These are phyloP conservation scores for Botrytis medusae DNA, from an alignment of 2,329 filamentous ascomycete species.

Conservation along the genomic window DNA sequence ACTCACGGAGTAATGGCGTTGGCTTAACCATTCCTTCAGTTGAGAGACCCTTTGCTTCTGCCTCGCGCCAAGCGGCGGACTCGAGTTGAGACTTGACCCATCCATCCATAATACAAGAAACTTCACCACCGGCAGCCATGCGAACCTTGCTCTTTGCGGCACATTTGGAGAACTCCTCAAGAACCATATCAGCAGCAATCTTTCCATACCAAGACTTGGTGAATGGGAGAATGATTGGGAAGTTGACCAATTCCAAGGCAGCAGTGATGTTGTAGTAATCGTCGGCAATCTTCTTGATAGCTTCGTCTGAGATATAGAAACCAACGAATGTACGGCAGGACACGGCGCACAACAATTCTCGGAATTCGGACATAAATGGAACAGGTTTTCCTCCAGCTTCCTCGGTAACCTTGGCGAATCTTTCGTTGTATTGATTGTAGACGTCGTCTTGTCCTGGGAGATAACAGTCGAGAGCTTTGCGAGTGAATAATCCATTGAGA, in stretches of 20 bases:
- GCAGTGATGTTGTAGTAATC: constrained; percentile 97
- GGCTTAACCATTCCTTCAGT: constrained; percentile 77
- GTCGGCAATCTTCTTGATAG: constrained; percentile 90
- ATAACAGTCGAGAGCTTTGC: constrained; percentile 81
- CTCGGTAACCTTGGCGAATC: constrained; percentile 74
- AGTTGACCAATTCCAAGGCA: constrained; percentile 95
- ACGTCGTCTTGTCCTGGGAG: constrained; percentile 91
- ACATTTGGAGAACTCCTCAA: constrained; percentile 86
- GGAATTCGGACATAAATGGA: constrained; percentile 89
- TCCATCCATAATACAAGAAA: constrained; percentile 91
- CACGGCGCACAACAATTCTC: constrained; percentile 91
- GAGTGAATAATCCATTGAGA: constrained; percentile 90
- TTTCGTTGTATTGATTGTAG: constrained; percentile 81
- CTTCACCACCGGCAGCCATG: constrained; percentile 82
- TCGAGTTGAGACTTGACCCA: constrained; percentile 90
- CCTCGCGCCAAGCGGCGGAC: constrained; percentile 77
- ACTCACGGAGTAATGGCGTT: constrained; percentile 76
- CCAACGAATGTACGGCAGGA: constrained; percentile 97
- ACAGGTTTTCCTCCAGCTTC: constrained; percentile 70
- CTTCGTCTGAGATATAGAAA: constrained; percentile 87
- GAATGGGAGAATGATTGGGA: constrained; percentile 92
- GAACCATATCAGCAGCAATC: constrained; percentile 89
- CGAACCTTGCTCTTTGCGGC: constrained; percentile 90
- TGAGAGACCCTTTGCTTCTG: constrained; percentile 68
- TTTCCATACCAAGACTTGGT: constrained; percentile 98